Evolutionary conservation across 2,329 filamentous ascomycete species (phyloP), one percentile per base, ranked within the genome.

Genomic region (Sclerotinia nivalis): DNA sequence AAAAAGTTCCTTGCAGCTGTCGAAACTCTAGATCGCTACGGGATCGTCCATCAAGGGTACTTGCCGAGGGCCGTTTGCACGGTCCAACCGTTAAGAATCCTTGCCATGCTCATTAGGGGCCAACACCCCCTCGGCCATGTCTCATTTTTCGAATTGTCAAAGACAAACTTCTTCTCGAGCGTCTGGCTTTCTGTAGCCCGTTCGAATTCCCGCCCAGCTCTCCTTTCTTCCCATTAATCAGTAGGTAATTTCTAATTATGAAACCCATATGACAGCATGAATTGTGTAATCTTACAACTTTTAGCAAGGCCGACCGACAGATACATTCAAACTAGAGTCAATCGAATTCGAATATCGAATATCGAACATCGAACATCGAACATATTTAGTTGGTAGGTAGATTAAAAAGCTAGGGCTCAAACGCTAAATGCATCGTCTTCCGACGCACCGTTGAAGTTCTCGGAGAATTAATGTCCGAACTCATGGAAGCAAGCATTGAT

Each of bases 11-110:
- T 37, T 54, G 67, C 67, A 66, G 40, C 34, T 43, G 49, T 66
- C 49, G 34, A 62, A 64, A 62, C 45, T 68, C 45, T 68, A 68
- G 61, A 68, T 56, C 52, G 18, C 18, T 43, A 52, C 56, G 58
- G 58, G 67, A 69, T 69, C 59, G 59, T 52, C 59, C 66, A 62
- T 62, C 58, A 25, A 69, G 67, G 67, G 67, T 69, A 59, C 37
- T 55, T 67, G 58, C 59, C 67, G 67, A 55, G 45, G 49, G 47
- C 67, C 67, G 25, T 56, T 65, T 52, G 67, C 67, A 69, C 59
- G 37, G 58, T 65, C 60, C 67, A 69, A 15, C 67, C 49, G 67
- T 65, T 69, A 40, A 45, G 22, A 40, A 69, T 69, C 67, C 67
- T 69, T 54, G 49, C 22, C 18, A 31, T n/a, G 56, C 37, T n/a